phyloP scores from a whole-genome alignment of 768 basidiomycete genomes.

The Lyophyllum semitale region DNA sequence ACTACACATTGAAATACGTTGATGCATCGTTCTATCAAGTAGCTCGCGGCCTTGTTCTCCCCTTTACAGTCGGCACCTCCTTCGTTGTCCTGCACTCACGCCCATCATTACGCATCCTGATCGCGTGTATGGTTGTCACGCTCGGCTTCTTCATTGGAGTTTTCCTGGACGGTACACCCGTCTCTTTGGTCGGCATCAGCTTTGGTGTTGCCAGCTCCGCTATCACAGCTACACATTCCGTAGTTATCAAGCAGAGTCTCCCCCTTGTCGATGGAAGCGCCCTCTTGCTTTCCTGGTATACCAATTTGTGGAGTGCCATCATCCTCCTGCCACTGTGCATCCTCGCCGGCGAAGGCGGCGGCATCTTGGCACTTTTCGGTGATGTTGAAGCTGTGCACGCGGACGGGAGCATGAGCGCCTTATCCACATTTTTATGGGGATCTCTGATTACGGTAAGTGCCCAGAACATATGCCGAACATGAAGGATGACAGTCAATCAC shows the following conservation, averaged over 20 bases:
- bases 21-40: constrained; percentile 96
- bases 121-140: constrained; percentile 81
- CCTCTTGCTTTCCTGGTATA: constrained; percentile 88
- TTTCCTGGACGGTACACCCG: constrained; percentile 68
- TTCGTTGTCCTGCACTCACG: constrained; percentile 73
- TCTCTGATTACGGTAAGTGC: constrained; percentile 72
- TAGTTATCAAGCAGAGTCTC: constrained; percentile 89
- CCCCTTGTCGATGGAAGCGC: constrained; percentile 82
- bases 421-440: constrained; percentile 75
- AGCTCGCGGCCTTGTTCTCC: constrained; percentile 90
- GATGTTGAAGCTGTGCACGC: constrained; percentile 36
- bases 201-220: constrained; percentile 85
- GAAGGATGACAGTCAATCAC: not conserved
- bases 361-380: constrained; percentile 61
- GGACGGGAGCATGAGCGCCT: constrained; percentile 44
- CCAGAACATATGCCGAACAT: not conserved
- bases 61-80: constrained; percentile 91
- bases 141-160: constrained; percentile 91
- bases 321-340: constrained; percentile 74
- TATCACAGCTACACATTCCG: constrained; percentile 90
- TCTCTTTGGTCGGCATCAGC: constrained; percentile 64
- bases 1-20: constrained; percentile 91
- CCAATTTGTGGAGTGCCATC: constrained; percentile 78
- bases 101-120: constrained; percentile 74
- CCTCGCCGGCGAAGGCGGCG: constrained; percentile 74